Evolutionary conservation across 1,139 yeast species (phyloP), one percentile per base, ranked within the genome.

Genomic region (Blastobotrys apis): DNA sequence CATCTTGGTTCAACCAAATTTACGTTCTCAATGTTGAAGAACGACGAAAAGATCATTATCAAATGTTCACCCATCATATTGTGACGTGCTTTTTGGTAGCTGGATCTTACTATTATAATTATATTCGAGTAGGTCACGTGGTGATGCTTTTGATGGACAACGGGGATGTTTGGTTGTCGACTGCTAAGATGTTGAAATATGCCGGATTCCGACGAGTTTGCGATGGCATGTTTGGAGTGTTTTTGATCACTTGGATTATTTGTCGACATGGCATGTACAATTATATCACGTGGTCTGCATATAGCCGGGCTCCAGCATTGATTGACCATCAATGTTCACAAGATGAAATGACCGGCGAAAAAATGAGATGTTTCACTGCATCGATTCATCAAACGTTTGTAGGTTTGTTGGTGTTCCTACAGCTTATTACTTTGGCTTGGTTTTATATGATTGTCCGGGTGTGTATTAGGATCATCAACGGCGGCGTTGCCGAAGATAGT

Each of bases 51-150:
- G 97, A 88, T 63, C 81, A 85, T 62, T 65, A 67, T 55, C 95
- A 87, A 64, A 88, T 88, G 97, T 78, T 87, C 59, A 69, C 82
- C 41, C 97, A 88, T 62, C 97, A 88, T 65, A 79, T 88, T 44
- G 81, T 88, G 45, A 88, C 97, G 1, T 74, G 81, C 56, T 56
- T 72, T 25, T 72, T 88, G 48, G 74, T 84, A 36, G 64, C 75
- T 17, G 94, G 94, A 1, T 82, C 94, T 1, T 88, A 87, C 63
- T 72, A 73, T 57, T 80, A 77, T 59, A 80, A 84, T 64, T 84
- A 78, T 63, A 78, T 81, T 32, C 74, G 88, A 37, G 77, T 86
- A 46, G 97, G 97, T 26, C 86, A 86, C 64, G 75, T 82, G 37
- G 81, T 88, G 39, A 67, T 86, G 55, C 74, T 82, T 54, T 68